Conservation (phyloP, 2,329 filamentous ascomycete genomes). For the Colletotrichum camelliae region DNA sequence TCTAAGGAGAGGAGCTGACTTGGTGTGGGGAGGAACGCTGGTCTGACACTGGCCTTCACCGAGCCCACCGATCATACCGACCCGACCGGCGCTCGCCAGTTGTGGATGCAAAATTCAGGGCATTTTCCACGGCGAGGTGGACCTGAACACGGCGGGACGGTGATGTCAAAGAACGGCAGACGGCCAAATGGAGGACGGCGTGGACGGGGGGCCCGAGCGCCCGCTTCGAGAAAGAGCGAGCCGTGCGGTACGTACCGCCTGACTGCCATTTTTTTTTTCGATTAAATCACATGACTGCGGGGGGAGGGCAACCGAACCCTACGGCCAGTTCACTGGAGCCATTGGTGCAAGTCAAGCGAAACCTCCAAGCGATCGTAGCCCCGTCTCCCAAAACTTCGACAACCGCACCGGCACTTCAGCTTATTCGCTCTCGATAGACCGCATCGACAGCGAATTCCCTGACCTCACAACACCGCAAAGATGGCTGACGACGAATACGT, state of each 20-base stretch:
- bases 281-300: constrained; percentile 18
- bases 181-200: not conserved
- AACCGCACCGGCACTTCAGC: constrained; percentile 24
- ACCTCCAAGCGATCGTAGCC: constrained; percentile 15
- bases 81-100: not conserved
- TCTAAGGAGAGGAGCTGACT: not conserved
- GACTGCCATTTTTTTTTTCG: not conserved
- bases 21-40: not conserved
- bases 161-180: not conserved
- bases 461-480: constrained; percentile 53
- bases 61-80: not conserved
- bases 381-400: constrained; percentile 18
- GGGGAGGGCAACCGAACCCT: constrained; percentile 23
- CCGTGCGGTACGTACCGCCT: not conserved
- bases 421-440: constrained; percentile 47
- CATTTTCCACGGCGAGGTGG: not conserved
- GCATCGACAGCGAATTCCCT: constrained; percentile 50
- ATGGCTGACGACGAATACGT: constrained; percentile 93
- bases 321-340: constrained; percentile 7
- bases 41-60: not conserved
- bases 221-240: not conserved
- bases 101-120: not conserved
- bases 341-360: constrained; percentile 18
- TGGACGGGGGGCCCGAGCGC: not conserved
- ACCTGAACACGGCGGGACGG: not conserved